Conservation (phyloP, 495 filamentous ascomycete species). For the Tetracladium setigerum region DNA sequence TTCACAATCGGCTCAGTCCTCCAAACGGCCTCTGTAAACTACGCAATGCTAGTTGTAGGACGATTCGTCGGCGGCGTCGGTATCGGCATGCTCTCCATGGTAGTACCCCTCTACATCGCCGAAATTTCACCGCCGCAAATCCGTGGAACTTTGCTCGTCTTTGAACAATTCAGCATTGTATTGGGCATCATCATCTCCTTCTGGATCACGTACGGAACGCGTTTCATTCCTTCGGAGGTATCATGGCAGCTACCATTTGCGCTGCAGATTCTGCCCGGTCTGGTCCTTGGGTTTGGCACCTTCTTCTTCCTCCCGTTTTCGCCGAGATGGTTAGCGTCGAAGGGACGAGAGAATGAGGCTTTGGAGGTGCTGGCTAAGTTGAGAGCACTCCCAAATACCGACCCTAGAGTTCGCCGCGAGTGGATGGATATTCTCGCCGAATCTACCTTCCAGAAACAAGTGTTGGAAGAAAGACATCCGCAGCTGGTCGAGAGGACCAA, state of each 20-base stretch:
- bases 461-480: not conserved
- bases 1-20: slow-evolving; percentile 48
- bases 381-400: not conserved
- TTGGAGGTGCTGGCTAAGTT: slow-evolving; percentile 27
- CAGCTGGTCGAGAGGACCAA: not conserved
- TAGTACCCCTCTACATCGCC: slow-evolving; percentile 40
- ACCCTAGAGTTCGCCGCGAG: not conserved
- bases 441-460: not conserved
- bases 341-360: slow-evolving; percentile 37
- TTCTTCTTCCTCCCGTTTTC: slow-evolving; percentile 31
- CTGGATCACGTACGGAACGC: slow-evolving; percentile 48
- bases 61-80: slow-evolving; percentile 55
- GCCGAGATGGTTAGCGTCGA: slow-evolving; percentile 49
- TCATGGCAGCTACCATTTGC: slow-evolving; percentile 38
- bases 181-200: slow-evolving; percentile 46
- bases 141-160: slow-evolving; percentile 44
- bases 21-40: slow-evolving; percentile 47
- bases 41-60: slow-evolving; percentile 50
- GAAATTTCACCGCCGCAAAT: slow-evolving; percentile 51
- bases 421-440: not conserved
- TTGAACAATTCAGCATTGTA: slow-evolving; percentile 49
- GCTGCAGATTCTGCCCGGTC: slow-evolving; percentile 35
- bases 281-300: slow-evolving; percentile 25
- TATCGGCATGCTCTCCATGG: slow-evolving; percentile 43
- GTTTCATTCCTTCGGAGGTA: slow-evolving; percentile 13